Evolutionary conservation across 2,329 filamentous ascomycete species (phyloP).

Genomic region (Pleomassaria siparia): DNA sequence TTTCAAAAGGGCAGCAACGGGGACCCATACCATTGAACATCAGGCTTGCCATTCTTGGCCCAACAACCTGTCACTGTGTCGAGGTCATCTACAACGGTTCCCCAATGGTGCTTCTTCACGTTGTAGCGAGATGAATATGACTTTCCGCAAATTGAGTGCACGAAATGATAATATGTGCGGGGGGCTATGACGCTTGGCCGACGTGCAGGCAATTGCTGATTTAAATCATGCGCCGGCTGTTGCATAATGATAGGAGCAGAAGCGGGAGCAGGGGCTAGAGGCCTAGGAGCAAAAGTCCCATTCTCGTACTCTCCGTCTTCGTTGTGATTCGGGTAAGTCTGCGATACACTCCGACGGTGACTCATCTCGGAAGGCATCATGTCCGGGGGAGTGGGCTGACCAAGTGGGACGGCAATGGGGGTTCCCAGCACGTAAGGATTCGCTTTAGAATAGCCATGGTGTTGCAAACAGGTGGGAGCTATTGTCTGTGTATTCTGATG

Average conservation of each 20-base stretch:
- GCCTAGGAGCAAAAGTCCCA: background rate
- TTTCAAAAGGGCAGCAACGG: background rate
- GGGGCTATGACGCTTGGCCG: background rate
- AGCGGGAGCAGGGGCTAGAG: background rate
- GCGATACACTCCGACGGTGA: background rate
- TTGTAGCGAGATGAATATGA: slow-evolving; percentile 21
- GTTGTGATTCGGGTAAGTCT: background rate
- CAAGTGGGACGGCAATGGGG: slow-evolving; percentile 7
- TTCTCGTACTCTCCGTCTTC: background rate
- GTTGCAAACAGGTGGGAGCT: background rate
- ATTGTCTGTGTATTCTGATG: background rate
- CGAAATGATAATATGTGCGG: slow-evolving; percentile 10
- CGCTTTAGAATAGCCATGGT: background rate
- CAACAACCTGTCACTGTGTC: slow-evolving; percentile 35
- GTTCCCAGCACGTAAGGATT: background rate
- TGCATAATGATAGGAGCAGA: too few relatives aligned
- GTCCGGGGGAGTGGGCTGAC: slow-evolving; percentile 8
- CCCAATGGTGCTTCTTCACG: slow-evolving; percentile 42
- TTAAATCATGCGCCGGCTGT: background rate
- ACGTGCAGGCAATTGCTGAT: background rate
- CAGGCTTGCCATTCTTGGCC: slow-evolving; percentile 31
- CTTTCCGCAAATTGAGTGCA: slow-evolving; percentile 35
- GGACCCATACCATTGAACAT: slow-evolving; percentile 23
- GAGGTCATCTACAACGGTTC: slow-evolving; percentile 21
- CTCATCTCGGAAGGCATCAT: slow-evolving; percentile 14